These are phyloP conservation scores for Metschnikowia aberdeeniae DNA, from an alignment of 805 yeast genomes.

Conservation along the genomic window DNA sequence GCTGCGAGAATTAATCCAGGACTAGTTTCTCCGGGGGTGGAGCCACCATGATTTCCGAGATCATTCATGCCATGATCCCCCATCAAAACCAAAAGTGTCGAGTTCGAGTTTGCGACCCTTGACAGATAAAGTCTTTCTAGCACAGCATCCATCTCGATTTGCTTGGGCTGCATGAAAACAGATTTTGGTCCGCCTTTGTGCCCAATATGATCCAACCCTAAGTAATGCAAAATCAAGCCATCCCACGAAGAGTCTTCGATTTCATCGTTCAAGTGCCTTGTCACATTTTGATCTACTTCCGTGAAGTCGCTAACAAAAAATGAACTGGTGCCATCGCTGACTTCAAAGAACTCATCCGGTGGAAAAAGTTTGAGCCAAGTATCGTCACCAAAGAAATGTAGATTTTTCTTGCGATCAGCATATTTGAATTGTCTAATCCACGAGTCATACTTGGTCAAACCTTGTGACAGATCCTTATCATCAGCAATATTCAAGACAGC, in stretches of 20 bases:
- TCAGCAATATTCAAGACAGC: conserved; percentile 94
- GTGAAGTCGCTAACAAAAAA: conserved; percentile 94
- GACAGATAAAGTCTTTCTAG: conserved; percentile 46
- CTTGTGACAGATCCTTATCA: conserved; percentile 69
- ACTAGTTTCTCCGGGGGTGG: conserved; percentile 86
- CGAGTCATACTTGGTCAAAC: conserved; percentile 72
- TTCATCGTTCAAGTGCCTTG: conserved; percentile 72
- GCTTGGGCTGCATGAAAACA: conserved; percentile 75
- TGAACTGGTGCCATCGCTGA: conserved; percentile 83
- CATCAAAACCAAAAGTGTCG: conserved; percentile 65
- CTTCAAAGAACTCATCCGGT: conserved; percentile 45
- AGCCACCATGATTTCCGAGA: conserved; percentile 95
- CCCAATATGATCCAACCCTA: conserved; percentile 96
- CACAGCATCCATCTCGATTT: conserved; percentile 77
- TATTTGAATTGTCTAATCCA: conserved; percentile 70
- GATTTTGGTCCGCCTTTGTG: conserved; percentile 93
- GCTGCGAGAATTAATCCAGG: conserved; percentile 75
- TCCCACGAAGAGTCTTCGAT: conserved; percentile 64
- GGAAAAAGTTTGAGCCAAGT: conserved; percentile 96
- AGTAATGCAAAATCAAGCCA: conserved; percentile 77
- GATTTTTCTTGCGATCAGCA: conserved; percentile 31
- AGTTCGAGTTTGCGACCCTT: conserved; percentile 16
- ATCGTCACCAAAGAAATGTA: conserved; percentile 94
- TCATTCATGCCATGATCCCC: conserved; percentile 99
- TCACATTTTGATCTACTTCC: conserved; percentile 90